phyloP scores from a whole-genome alignment of 352 stramenopile genomes.

The Stramenopiles sp. region DNA sequence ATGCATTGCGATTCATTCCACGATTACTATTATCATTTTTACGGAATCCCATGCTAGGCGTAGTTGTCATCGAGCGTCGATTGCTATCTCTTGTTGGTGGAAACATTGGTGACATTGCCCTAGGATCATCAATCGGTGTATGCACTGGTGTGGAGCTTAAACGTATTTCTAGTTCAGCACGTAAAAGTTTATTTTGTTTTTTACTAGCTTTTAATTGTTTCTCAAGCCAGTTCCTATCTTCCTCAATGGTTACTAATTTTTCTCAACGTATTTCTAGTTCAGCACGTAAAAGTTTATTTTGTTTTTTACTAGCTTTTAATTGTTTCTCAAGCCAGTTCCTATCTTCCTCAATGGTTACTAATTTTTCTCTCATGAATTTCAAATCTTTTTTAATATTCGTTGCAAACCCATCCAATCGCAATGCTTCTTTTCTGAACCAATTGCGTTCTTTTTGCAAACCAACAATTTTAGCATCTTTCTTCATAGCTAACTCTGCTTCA shows the following conservation, averaged over 20 bases:
- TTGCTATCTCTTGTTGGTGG: conserved; percentile 8
- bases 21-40: conserved; percentile 5
- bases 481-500: conserved; percentile 59
- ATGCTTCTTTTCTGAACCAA: conserved; percentile 68
- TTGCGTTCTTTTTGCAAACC: conserved; percentile 76
- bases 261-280: conserved; percentile 51
- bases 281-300: conserved; percentile 66
- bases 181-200: conserved; percentile 73
- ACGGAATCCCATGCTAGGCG: background rate
- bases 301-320: conserved; percentile 73
- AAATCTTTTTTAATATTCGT: conserved; percentile 71
- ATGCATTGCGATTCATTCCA: conserved; percentile 12
- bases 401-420: conserved; percentile 65
- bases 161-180: conserved; percentile 44
- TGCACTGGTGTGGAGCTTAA: conserved; percentile 20
- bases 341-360: conserved; percentile 66
- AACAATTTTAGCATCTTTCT: conserved; percentile 73
- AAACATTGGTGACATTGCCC: conserved; percentile 22
- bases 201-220: conserved; percentile 76
- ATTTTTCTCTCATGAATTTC: conserved; percentile 69
- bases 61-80: conserved; percentile 11
- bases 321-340: conserved; percentile 70
- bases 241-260: conserved; percentile 62
- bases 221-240: conserved; percentile 68
- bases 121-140: conserved; percentile 23